Percentiles rank a stretch among this genome's conserved stretches.
Conservation (phyloP, 257 asterid genomes). For the Fraxinus pennsylvanica region DNA sequence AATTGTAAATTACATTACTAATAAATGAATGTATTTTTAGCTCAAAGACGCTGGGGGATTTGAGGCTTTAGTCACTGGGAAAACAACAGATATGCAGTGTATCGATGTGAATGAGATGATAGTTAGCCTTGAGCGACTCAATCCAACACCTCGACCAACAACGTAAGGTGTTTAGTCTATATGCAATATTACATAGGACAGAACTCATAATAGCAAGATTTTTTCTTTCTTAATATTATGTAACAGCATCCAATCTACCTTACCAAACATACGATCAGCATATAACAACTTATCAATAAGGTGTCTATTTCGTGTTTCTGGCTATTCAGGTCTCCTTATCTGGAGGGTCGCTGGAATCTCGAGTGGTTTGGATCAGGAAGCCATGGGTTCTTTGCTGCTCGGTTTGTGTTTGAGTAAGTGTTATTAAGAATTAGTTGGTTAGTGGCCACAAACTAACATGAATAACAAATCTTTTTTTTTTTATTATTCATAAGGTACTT, state of each 20-base stretch:
- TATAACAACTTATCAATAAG: not conserved
- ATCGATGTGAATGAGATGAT: conserved; percentile 81
- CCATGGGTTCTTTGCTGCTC: conserved; percentile 65
- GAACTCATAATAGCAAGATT: not conserved
- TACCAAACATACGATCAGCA: not conserved
- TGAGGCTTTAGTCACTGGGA: conserved; percentile 70
- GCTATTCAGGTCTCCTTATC: conserved; percentile 66
- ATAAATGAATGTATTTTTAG: conserved; percentile 35
- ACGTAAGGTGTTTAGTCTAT: conserved; percentile 61
- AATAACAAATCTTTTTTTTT: not conserved
- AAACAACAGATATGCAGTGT: conserved; percentile 53
- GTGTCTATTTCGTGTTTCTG: conserved; percentile 24
- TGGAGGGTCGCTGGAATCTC: conserved; percentile 73
- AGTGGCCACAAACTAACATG: not conserved
- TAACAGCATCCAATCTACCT: not conserved
- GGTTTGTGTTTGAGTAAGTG: conserved; percentile 62
- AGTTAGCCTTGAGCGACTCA: conserved; percentile 76
- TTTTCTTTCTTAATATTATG: not conserved
- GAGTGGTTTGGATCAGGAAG: conserved; percentile 83
- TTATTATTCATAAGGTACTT: not conserved
- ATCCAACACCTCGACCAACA: conserved; percentile 89
- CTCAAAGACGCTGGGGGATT: conserved; percentile 84
- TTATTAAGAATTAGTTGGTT: not conserved
- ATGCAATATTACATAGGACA: not conserved
- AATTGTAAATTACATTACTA: not conserved